Evolutionary conservation across 2,329 filamentous ascomycete genomes (phyloP).

Genomic region (Bipolaris sorokiniana): DNA sequence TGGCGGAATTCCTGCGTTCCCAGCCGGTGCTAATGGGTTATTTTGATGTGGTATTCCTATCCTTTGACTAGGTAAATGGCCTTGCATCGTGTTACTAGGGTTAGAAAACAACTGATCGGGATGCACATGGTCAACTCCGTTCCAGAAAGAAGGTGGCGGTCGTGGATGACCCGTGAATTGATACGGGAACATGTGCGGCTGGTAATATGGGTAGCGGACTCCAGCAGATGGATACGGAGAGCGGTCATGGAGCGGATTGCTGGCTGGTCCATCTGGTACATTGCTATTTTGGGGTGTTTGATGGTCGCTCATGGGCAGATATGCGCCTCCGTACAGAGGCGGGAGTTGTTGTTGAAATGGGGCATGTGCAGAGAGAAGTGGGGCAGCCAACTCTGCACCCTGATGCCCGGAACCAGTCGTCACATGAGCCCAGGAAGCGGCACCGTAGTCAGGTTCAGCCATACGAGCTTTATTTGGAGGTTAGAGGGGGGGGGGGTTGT

Average conservation of each 20-base stretch:
- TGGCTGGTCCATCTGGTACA: slow-evolving; percentile 8
- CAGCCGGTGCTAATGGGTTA: slow-evolving; percentile 6
- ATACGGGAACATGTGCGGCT: slow-evolving; percentile 15
- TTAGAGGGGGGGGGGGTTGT: not conserved
- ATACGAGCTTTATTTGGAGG: slow-evolving; percentile 22
- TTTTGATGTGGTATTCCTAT: slow-evolving; percentile 2
- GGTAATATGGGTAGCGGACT: slow-evolving; percentile 19
- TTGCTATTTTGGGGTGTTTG: slow-evolving; percentile 20
- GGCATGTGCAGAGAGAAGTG: slow-evolving; percentile 24
- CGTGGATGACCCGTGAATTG: slow-evolving; percentile 15
- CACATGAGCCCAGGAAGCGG: slow-evolving; percentile 24
- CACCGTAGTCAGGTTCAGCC: slow-evolving; percentile 37
- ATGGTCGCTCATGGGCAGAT: slow-evolving; percentile 14
- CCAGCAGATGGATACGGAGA: slow-evolving; percentile 17
- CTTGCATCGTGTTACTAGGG: slow-evolving; percentile 10
- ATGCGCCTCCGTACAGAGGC: slow-evolving; percentile 17
- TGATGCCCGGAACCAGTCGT: slow-evolving; percentile 25
- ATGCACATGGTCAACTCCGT: slow-evolving; percentile 12
- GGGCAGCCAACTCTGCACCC: slow-evolving; percentile 28
- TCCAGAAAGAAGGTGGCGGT: slow-evolving; percentile 27
- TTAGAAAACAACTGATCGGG: slow-evolving; percentile 10
- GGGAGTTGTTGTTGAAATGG: slow-evolving; percentile 22
- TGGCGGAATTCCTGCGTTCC: slow-evolving; percentile 2
- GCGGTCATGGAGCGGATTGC: slow-evolving; percentile 15
- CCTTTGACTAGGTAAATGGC: slow-evolving; percentile 6